These are phyloP conservation scores for Colletotrichum spinosum DNA, from an alignment of 2,329 filamentous ascomycete species.

Conservation along the genomic window DNA sequence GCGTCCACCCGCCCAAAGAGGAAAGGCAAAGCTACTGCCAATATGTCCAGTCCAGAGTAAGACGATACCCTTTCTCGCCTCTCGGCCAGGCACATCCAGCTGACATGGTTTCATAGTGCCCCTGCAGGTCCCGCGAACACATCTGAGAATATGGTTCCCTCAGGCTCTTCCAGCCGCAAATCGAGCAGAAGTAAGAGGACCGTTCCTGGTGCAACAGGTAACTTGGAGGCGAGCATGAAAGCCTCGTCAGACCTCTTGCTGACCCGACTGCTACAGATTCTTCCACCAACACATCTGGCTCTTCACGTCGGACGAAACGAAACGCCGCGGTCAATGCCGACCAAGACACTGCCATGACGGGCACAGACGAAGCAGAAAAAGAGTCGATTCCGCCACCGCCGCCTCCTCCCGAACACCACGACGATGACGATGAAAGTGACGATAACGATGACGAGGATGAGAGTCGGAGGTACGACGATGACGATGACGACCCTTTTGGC, in stretches of 20 bases:
- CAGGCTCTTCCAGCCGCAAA: conserved; percentile 77
- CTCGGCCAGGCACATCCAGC: not conserved
- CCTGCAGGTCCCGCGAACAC: conserved; percentile 74
- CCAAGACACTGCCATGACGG: conserved; percentile 78
- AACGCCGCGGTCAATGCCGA: conserved; percentile 61
- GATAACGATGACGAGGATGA: conserved; percentile 66
- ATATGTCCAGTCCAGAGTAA: conserved; percentile 82
- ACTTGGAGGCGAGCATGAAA: not conserved
- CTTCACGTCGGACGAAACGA: conserved; percentile 65
- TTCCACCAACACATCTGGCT: conserved; percentile 49
- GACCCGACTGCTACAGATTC: conserved; percentile 45
- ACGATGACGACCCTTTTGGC: conserved; percentile 73
- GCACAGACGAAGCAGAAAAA: conserved; percentile 68
- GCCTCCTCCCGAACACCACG: conserved; percentile 47
- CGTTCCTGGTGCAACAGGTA: conserved; percentile 58
- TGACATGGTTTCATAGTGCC: conserved; percentile 52
- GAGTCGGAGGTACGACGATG: conserved; percentile 55
- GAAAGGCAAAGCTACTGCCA: conserved; percentile 70
- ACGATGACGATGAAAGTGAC: conserved; percentile 56
- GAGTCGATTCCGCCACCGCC: conserved; percentile 57
- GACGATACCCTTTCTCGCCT: conserved; percentile 41
- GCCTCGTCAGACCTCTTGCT: conserved; percentile 1
- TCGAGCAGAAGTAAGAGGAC: conserved; percentile 78
- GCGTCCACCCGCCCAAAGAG: conserved; percentile 59
- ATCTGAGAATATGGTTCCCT: conserved; percentile 64